These are phyloP conservation scores for Umbellularia californica DNA, from an alignment of 164 flowering plant genomes.

Conservation along the genomic window DNA sequence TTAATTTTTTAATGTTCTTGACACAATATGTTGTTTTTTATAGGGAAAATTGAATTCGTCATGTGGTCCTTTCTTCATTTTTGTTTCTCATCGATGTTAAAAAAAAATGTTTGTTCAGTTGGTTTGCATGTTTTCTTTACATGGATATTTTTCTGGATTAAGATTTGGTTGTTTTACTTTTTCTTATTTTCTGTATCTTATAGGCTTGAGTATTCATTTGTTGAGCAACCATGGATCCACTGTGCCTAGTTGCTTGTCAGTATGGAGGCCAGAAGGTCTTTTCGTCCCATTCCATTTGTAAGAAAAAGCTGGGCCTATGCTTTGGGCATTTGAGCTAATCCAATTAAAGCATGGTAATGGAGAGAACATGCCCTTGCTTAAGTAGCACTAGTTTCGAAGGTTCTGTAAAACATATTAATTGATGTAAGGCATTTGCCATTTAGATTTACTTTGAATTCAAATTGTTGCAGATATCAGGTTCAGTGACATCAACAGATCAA, in stretches of 20 bases:
- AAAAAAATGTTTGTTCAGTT: too few species aligned
- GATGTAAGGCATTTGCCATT: background rate
- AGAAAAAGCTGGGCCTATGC: constrained; percentile 4
- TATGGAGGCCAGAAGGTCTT: constrained; percentile 27
- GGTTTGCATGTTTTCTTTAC: too few species aligned
- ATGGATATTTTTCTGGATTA: background rate
- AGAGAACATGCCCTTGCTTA: constrained; percentile 26
- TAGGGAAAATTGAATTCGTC: background rate
- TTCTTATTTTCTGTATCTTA: constrained; percentile 12
- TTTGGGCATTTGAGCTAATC: constrained; percentile 10
- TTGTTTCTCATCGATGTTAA: background rate
- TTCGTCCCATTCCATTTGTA: constrained; percentile 17
- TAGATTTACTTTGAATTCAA: background rate
- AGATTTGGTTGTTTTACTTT: background rate
- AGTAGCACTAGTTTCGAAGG: constrained; percentile 18
- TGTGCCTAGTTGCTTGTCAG: constrained; percentile 18
- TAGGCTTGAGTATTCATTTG: constrained; percentile 25
- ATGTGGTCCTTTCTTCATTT: background rate
- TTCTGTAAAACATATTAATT: background rate
- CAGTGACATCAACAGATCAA: background rate
- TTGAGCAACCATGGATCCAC: constrained; percentile 19
- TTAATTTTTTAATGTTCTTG: background rate
- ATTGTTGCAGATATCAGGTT: background rate
- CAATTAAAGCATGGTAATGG: constrained; percentile 11
- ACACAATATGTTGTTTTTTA: background rate